Percentiles rank a stretch among this genome's conserved stretches.
phyloP scores from a whole-genome alignment of 2,329 filamentous ascomycete genomes.

The Cadophora sp. region DNA sequence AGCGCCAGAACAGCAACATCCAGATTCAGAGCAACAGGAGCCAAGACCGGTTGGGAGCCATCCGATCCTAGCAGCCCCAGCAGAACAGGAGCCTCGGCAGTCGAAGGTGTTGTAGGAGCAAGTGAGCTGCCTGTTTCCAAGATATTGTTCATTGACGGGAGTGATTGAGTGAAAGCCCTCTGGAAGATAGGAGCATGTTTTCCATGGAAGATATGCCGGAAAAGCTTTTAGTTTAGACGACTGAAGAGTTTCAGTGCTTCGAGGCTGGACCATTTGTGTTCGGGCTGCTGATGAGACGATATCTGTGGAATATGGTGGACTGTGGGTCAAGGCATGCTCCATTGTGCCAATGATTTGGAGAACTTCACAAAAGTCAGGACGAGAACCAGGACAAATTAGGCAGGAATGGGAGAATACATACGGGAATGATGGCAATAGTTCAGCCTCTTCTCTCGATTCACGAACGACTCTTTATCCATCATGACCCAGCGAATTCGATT shows the following conservation, averaged over 20 bases:
- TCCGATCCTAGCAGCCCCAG: not conserved
- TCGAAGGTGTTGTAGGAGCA: not conserved
- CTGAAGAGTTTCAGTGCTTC: not conserved
- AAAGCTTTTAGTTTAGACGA: not conserved
- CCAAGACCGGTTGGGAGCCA: not conserved
- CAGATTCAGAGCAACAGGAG: not conserved
- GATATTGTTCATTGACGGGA: not conserved
- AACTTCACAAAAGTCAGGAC: not conserved
- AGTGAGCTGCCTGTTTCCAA: not conserved
- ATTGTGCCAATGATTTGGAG: constrained; percentile 1
- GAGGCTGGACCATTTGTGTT: not conserved
- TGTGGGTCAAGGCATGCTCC: not conserved
- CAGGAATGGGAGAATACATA: not conserved
- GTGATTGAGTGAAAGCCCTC: too few species aligned
- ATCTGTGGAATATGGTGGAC: not conserved
- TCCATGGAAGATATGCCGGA: not conserved
- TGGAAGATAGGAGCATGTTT: not conserved
- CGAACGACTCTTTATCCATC: not conserved
- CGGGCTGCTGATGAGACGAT: not conserved
- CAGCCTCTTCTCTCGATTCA: not conserved
- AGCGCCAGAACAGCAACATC: not conserved
- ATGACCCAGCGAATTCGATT: not conserved
- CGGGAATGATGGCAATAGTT: constrained; percentile 1
- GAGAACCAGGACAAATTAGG: not conserved
- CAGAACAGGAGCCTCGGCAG: not conserved